Conservation (phyloP, 345 rosid species). For the Pistacia vera region DNA sequence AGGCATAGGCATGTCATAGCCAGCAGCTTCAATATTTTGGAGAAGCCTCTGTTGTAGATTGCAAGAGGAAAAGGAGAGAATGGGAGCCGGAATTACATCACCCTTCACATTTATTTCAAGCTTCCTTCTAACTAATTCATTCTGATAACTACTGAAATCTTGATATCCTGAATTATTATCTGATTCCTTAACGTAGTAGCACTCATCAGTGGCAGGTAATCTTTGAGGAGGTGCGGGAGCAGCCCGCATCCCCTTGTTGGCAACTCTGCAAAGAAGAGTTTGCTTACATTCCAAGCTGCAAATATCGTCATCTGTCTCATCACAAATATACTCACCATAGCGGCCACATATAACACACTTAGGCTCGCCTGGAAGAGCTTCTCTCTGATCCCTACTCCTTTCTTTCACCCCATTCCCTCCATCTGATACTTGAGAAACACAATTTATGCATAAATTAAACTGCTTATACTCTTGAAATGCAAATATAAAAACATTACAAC, state of each 20-base stretch:
- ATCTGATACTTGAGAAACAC: conserved; percentile 13
- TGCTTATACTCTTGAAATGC: neutral
- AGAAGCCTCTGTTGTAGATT: conserved; percentile 60
- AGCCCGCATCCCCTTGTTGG: conserved; percentile 18
- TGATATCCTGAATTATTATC: conserved; percentile 25
- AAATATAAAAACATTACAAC: neutral
- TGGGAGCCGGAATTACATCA: conserved; percentile 53
- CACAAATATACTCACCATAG: conserved; percentile 90
- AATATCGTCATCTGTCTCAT: conserved; percentile 81
- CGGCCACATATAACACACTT: conserved; percentile 74
- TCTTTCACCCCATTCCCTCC: conserved; percentile 53
- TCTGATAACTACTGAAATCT: conserved; percentile 36
- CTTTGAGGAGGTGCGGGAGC: conserved; percentile 26
- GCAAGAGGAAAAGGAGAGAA: conserved; percentile 70
- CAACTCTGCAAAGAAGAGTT: conserved; percentile 38
- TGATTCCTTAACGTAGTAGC: conserved; percentile 68
- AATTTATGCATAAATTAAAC: neutral
- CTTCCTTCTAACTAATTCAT: conserved; percentile 62
- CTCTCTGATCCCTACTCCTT: conserved; percentile 70
- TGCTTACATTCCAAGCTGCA: conserved; percentile 92
- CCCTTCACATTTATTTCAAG: conserved; percentile 76
- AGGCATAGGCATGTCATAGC: conserved; percentile 77
- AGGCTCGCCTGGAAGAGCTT: conserved; percentile 69
- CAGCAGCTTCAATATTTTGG: conserved; percentile 69
- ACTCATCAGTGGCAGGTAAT: conserved; percentile 72